phyloP scores from a whole-genome alignment of 495 filamentous ascomycete genomes.

The Apodospora peruviana region DNA sequence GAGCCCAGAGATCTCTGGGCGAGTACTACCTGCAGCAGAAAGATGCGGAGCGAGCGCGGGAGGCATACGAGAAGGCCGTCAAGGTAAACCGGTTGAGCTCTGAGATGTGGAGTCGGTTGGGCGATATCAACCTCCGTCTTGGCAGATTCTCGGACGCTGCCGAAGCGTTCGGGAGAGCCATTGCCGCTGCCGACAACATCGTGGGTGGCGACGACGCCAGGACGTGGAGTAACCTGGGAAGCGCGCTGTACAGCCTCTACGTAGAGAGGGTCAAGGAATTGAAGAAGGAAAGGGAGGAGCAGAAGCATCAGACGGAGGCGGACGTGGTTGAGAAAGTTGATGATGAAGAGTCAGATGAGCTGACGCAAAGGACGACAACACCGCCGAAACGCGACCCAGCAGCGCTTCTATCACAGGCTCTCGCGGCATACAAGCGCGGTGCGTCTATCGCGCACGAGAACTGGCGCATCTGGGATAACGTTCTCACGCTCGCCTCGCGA shows the following conservation, averaged over 20 bases:
- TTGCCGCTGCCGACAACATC: slow-evolving; percentile 46
- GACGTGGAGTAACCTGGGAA: slow-evolving; percentile 92
- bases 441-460: slow-evolving; percentile 74
- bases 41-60: slow-evolving; percentile 62
- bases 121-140: slow-evolving; percentile 77
- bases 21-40: slow-evolving; percentile 63
- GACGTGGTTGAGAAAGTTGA: slow-evolving; percentile 7
- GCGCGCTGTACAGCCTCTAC: slow-evolving; percentile 54
- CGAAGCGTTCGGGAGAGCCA: slow-evolving; percentile 75
- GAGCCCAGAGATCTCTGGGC: slow-evolving; percentile 83
- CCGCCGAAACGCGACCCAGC: slow-evolving; percentile 37
- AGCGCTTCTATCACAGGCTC: slow-evolving; percentile 63
- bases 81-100: slow-evolving; percentile 74
- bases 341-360: slow-evolving; percentile 7
- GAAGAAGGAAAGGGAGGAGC: slow-evolving; percentile 23
- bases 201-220: slow-evolving; percentile 85
- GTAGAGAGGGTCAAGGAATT: slow-evolving; percentile 36
- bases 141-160: slow-evolving; percentile 72
- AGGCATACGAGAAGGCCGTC: slow-evolving; percentile 71
- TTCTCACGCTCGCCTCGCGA: slow-evolving; percentile 76
- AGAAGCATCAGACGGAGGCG: slow-evolving; percentile 13
- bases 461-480: slow-evolving; percentile 92
- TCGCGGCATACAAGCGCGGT: slow-evolving; percentile 78
- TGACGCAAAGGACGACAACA: background rate
- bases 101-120: slow-evolving; percentile 80